Base-by-base conservation (phyloP, 2,329 filamentous ascomycete genomes). In the Phyllosticta paracitricarpa region DNA sequence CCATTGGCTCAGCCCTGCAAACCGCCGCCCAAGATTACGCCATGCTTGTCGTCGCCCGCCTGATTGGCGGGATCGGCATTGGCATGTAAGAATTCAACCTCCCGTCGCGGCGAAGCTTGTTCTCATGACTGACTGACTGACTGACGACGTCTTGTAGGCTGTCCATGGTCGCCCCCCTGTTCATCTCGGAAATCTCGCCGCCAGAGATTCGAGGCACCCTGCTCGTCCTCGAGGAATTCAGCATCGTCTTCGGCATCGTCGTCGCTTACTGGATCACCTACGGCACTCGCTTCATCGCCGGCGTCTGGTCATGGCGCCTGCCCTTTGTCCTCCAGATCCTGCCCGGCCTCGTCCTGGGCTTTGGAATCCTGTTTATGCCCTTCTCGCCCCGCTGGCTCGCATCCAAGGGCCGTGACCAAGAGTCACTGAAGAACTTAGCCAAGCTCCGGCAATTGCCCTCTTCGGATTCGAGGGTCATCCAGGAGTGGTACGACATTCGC, bases 351-450 rank as follows among this genome's bases (percentile, higher is more conserved):
- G 67, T 73, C 62, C 66, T 77, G 28, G 70, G 74, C 54, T 54
- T 67, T 30, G 77, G 77, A 8, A 78, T 81, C 26, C 63, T 71
- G 25, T 74, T 80, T 63, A 73, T 83, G 51, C 82, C 82, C 0
- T 83, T 79, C 65, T 83, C 81, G 0, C 82, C 82, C 0, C 75
- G 82, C 30, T 84, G 81, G 76, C 75, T 84, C 0, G 76, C 75
- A 7, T 76, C 74, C 4, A 75, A 77, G 57, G 76, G 74, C 9
- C 75, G 78, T 2, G 72, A 82, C 33, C 72, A 79, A 4, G 81
- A 83, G 61, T 77, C 78, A 0, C 70, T 83, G 5, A 62, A 73
- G 7, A 76, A 73, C n/a, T 71, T 84, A 0, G 71, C 72, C 4
- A 79, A 76, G 63, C 71, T 85, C 7, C 78, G 82, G 10, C 74